These are phyloP conservation scores for Paramecium octaurelia DNA, from an alignment of 73 alveolate species.

Conservation along the genomic window DNA sequence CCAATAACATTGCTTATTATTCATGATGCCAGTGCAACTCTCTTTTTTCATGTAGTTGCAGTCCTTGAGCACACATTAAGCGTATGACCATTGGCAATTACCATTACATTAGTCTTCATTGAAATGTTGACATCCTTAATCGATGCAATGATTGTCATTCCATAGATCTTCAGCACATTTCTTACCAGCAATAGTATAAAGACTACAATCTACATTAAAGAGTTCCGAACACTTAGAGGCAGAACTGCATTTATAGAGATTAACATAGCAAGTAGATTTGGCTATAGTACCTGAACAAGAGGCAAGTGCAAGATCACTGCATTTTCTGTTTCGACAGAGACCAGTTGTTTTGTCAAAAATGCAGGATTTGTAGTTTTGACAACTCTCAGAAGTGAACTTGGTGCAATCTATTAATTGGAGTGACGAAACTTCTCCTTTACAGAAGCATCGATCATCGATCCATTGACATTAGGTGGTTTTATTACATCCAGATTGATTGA, in stretches of 20 bases:
- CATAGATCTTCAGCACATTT: background rate
- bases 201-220: background rate
- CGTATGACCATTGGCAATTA: background rate
- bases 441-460: background rate
- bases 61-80: background rate
- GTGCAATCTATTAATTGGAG: background rate
- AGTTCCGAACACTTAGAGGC: slow-evolving; percentile 12
- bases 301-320: background rate
- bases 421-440: background rate
- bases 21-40: background rate
- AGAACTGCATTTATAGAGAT: background rate
- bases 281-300: background rate
- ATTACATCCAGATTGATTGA: background rate
- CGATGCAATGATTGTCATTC: background rate
- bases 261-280: background rate
- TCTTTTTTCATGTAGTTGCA: background rate
- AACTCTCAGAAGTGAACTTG: background rate
- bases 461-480: background rate
- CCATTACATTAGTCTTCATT: background rate
- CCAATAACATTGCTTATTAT: slow-evolving; percentile 19
- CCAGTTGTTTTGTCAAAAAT: background rate
- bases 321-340: background rate
- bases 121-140: background rate
- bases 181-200: background rate
- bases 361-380: background rate